Percentiles rank a stretch among this genome's conserved stretches.
phyloP scores from a whole-genome alignment of 345 rosid species.

The rapeseed (Brassica napus) region Da-Ae NC_063448.1:5595001-5595500 shows the following conservation, averaged over 20 bases:
- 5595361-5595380: too few species aligned
- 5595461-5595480: too few species aligned
- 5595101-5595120: constrained; percentile 30
- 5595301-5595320: too few species aligned
- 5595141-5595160: constrained; percentile 12
- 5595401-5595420: too few species aligned
- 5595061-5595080: constrained; percentile 17
- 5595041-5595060: neutral
- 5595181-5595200: constrained; percentile 10
- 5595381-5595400: too few species aligned
- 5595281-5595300: neutral
- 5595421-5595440: too few species aligned
- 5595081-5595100: constrained; percentile 30
- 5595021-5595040: neutral
- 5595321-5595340: too few species aligned
- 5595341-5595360: too few species aligned
- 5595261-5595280: neutral
- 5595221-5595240: neutral
- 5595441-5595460: too few species aligned
- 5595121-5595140: neutral
- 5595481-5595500: too few species aligned
- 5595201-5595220: neutral
- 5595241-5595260: neutral
- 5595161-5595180: constrained; percentile 2
- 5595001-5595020: neutral